Percentiles rank a stretch among this genome's conserved stretches.
Evolutionary conservation across 352 stramenopile genomes (phyloP).

Genomic region (Phytopythium ostracodes): DNA sequence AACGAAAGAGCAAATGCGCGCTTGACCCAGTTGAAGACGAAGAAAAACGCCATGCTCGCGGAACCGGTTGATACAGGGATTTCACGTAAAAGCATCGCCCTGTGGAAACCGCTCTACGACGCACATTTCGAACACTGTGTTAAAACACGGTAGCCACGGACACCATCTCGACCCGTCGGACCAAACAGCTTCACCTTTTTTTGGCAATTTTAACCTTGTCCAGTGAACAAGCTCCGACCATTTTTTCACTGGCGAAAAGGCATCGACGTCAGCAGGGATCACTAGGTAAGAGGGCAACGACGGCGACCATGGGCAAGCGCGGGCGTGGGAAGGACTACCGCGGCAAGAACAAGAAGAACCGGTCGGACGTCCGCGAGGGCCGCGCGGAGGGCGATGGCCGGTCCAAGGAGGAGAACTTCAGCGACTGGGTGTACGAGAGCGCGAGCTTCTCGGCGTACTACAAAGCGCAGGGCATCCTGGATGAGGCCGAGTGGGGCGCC

Average conservation of each 20-base stretch:
- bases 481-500: slow-evolving; percentile 79
- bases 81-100: too few relatives aligned
- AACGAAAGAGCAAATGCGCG: neutral
- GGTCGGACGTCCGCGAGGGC: slow-evolving; percentile 22
- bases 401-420: slow-evolving; percentile 58
- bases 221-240: neutral
- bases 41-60: neutral
- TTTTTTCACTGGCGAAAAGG: slow-evolving; percentile 3
- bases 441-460: slow-evolving; percentile 85
- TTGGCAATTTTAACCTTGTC: neutral
- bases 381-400: slow-evolving; percentile 12
- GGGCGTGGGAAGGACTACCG: slow-evolving; percentile 9
- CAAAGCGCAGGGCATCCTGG: slow-evolving; percentile 82
- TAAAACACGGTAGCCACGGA: neutral
- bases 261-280: too few relatives aligned
- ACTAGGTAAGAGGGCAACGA: too few relatives aligned
- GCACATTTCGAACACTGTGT: neutral
- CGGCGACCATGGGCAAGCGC: slow-evolving; percentile 9
- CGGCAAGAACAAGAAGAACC: slow-evolving; percentile 46
- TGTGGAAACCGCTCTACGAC: neutral
- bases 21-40: neutral
- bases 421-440: slow-evolving; percentile 87
- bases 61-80: too few relatives aligned
- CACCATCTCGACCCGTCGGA: neutral
- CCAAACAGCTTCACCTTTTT: neutral